Evolutionary conservation across 2,329 filamentous ascomycete species (phyloP), one percentile per base, ranked within the genome.

Genomic region (Torrubiella hemipterigena): DNA sequence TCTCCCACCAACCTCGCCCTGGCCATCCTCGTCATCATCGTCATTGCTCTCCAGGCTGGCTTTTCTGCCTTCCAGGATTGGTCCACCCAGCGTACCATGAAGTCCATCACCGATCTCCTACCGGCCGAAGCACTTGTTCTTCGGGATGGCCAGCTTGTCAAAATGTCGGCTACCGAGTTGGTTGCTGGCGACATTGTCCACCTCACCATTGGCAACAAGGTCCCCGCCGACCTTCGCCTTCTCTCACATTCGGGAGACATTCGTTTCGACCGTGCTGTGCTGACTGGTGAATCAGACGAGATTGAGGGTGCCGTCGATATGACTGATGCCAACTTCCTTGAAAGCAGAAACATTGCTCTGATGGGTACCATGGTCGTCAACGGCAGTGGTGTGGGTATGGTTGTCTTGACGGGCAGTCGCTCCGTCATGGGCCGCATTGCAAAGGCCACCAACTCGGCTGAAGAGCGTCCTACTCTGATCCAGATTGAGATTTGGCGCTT

Each of bases 61-160:
- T 65, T 65, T 41, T 60, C 56, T 0, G 59, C 56, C 6, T 65
- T 65, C 28, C 58, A 63, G 42, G 61, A 65, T 33, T 65, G 59
- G 58, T 65, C 60, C 1, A 64, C 59, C 2, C 49, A 50, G 13
- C 51, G 55, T 27, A 61, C 57, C 0, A 65, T 67, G 58, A 58
- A 61, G 13, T 59, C 61, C 17, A 66, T 67, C 30, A 50, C 58
- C 3, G 56, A 61, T 33, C 44, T 67, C 10, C 36, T 67, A 1
- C 63, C 63, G 0, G 51, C 58, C 0, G 58, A 63, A 17, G 55
- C 59, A 0, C 41, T 58, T 10, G 61, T 59, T 7, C 40, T 64
- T 23, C 59, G 65, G 9, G 59, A 66, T 25, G 61, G 63, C 4
- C 47, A 59, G 28, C 43, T 52, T 11, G 48, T 55, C 27, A 56